Base-by-base conservation (phyloP, 2,329 filamentous ascomycete species). In the Sarocladiaceae sp. region DNA sequence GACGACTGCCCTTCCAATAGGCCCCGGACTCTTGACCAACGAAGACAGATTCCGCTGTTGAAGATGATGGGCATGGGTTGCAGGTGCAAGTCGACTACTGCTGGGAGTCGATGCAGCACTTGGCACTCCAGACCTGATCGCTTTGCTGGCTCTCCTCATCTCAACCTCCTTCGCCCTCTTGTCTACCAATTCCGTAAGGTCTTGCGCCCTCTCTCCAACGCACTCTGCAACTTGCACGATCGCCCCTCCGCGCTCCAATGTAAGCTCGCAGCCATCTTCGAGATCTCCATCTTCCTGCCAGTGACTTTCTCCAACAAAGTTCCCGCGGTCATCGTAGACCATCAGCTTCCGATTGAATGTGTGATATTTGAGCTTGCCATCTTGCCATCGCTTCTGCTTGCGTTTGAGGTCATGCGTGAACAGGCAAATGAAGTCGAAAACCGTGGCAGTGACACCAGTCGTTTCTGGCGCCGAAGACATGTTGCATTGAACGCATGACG, bases 341-440 rank as follows among this genome's bases (percentile, higher is more conserved):
- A 97, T 95, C 54, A 94, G 75, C 4, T 90, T 84, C 64, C 85
- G 89, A 72, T 97, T 97, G 79, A 96, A 96, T 1, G 88, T 87
- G 64, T 97, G 92, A 58, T 87, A 96, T 57, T 87, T 88, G 55
- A 97, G 80, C 50, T 84, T 84, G 31, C 93, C 92, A 84, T 97
- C 92, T 62, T 96, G 90, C 92, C 92, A 97, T 55, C 89, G 78
- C 66, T 97, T 97, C 60, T 90, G 85, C 71, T 97, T 97, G 52
- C 89, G 84, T 50, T 84, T 83, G 37, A 96, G 67, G 64, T 97
- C 92, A 64, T 89, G 83, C 2, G 91, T 95, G 69, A 89, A 97
- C 4, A 97, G 83, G 66, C 92, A 97, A 56, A 82, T 79, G 67
- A 87, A 95, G 63, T 95, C 90, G 63, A 88, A 75, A 35, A 97